Evolutionary conservation across 2,329 filamentous ascomycete genomes (phyloP), one percentile per base, ranked within the genome.

Genomic region (Xylaria sp.): DNA sequence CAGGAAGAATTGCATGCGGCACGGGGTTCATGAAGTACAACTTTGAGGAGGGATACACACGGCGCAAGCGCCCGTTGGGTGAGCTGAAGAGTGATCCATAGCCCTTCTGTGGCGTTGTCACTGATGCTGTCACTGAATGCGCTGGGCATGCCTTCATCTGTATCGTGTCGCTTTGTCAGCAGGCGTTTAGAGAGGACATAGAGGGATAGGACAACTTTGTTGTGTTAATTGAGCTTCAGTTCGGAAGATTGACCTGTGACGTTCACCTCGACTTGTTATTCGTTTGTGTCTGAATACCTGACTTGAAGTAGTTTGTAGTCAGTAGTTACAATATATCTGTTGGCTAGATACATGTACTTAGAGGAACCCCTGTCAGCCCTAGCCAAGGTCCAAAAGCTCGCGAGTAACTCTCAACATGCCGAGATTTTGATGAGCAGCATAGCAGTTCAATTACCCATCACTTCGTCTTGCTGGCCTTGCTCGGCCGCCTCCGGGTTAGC

Each of bases 101-200:
- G 48, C 52, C 54, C 52, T 55, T 44, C 34, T 51, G 49, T 49
- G 53, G 44, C 18, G 46, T 55, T 46, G 9, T 37, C 49, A 56
- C 55, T 60, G 52, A 59, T 54, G 49, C 54, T 46, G 9, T 37
- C 49, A 56, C 55, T 60, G 52, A 59, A 30, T 54, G 48, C 39
- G 48, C 57, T 46, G 60, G 59, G 60, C 61, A 57, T 55, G 53
- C 49, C 57, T 59, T 60, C 54, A 57, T 60, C 64, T 63, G 60
- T 62, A 51, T 63, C 60, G 61, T 65, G 60, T 58, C 60, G 65
- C 67, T 66, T 65, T 64, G 52, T 61, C 65, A 71, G 67, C 68
- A 70, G 70, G 70, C 70, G 71, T 72, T 72, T 61, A 68, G 65
- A 67, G 66, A 62, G 68, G 69, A 66, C 60, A 70, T 72, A 72